These are phyloP conservation scores for Sphaerulina vaccinii DNA, from an alignment of 2,329 filamentous ascomycete species.

Conservation along the genomic window DNA sequence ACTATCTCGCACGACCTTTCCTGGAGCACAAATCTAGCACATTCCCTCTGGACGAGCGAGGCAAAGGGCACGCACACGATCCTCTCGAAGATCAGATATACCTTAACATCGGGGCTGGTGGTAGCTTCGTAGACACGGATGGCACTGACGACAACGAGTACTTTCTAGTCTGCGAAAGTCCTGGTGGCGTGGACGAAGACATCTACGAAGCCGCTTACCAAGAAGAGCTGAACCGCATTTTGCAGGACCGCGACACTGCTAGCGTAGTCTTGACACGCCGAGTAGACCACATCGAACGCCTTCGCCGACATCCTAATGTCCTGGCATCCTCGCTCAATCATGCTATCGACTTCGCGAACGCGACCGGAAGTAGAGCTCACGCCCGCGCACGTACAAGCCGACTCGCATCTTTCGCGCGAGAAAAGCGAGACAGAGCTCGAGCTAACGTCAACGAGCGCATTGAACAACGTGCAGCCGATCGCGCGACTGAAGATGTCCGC, in stretches of 20 bases:
- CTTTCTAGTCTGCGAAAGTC: conserved; percentile 25
- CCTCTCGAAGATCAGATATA: conserved; percentile 64
- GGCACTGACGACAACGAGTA: conserved; percentile 43
- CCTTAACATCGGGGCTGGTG: conserved; percentile 72
- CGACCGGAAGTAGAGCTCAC: conserved; percentile 21
- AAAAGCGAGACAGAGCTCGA: conserved; percentile 23
- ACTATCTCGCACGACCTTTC: conserved; percentile 12
- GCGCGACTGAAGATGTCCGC: conserved; percentile 15
- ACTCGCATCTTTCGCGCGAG: conserved; percentile 24
- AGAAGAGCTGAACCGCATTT: conserved; percentile 74
- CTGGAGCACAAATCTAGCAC: conserved; percentile 28
- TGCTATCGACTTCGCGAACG: conserved; percentile 27
- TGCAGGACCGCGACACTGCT: conserved; percentile 46
- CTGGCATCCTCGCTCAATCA: conserved; percentile 24
- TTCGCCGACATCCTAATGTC: conserved; percentile 27
- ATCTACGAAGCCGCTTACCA: conserved; percentile 88
- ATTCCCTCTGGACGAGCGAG: conserved; percentile 37
- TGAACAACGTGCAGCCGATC: conserved; percentile 17
- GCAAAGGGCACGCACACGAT: conserved; percentile 64
- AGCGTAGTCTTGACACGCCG: conserved; percentile 58
- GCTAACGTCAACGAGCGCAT: conserved; percentile 23
- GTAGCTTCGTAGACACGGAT: too few relatives aligned
- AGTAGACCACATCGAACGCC: conserved; percentile 43
- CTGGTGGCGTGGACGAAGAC: conserved; percentile 27
- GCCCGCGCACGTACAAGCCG: conserved; percentile 22